A percentile compares a stretch with the other conserved stretches of the same genome.
Conservation (phyloP, 768 basidiomycete genomes). For the Leccinum sublutescens region DNA sequence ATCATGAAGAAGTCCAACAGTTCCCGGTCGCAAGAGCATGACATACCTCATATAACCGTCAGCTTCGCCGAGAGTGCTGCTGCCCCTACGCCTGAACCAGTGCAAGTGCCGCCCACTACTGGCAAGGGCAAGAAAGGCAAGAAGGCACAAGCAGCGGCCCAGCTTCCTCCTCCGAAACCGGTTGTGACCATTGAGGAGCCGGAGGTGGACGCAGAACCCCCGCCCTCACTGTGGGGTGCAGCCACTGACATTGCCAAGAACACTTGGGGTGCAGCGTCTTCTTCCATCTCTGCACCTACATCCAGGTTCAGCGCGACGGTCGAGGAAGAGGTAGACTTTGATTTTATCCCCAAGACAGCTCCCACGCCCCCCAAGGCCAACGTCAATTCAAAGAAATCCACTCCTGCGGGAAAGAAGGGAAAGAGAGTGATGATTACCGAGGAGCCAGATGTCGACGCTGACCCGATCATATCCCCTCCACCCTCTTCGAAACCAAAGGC, state of each 20-base stretch:
- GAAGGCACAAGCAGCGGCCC: slow-evolving; percentile 17
- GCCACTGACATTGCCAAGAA: slow-evolving; percentile 14
- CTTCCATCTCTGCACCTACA: slow-evolving; percentile 5
- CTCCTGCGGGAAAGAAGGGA: slow-evolving; percentile 17
- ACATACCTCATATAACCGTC: slow-evolving; percentile 28
- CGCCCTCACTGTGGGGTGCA: slow-evolving; percentile 20
- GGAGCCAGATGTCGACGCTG: slow-evolving; percentile 28
- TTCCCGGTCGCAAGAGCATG: slow-evolving; percentile 25
- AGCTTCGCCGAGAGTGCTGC: slow-evolving; percentile 18
- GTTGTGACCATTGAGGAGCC: slow-evolving; percentile 18
- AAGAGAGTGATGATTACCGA: slow-evolving; percentile 28
- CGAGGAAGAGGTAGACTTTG: slow-evolving; percentile 11
- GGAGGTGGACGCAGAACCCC: slow-evolving; percentile 24
- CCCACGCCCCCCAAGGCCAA: slow-evolving; percentile 7
- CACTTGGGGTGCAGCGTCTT: slow-evolving; percentile 7
- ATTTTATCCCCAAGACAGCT: not conserved
- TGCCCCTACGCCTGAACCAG: slow-evolving; percentile 5
- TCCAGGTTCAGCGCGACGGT: not conserved
- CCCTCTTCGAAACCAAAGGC: slow-evolving; percentile 13
- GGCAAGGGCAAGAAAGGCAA: slow-evolving; percentile 28
- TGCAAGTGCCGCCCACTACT: slow-evolving; percentile 5
- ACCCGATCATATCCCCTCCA: slow-evolving; percentile 14
- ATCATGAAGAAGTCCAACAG: slow-evolving; percentile 29
- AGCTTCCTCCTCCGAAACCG: slow-evolving; percentile 12
- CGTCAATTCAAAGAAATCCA: slow-evolving; percentile 13